Percentiles rank a stretch among this genome's conserved stretches.
Evolutionary conservation across 2,329 filamentous ascomycete genomes (phyloP).

Genomic region (Neonectria sp.): DNA sequence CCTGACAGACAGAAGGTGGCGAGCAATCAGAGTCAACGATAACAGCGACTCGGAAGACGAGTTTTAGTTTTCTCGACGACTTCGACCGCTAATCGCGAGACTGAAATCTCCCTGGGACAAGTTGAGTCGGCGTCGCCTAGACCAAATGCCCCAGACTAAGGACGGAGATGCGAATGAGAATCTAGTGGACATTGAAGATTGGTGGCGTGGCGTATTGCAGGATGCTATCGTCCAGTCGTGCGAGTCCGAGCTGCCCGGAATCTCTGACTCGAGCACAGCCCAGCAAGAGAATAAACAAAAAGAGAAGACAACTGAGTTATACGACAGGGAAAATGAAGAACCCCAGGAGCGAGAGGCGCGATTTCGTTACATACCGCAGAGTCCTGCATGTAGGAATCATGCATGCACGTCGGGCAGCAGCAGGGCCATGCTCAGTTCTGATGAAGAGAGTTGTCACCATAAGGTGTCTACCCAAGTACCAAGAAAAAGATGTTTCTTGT

Average conservation of each 20-base stretch:
- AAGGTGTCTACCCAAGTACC: neutral
- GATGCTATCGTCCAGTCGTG: neutral
- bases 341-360: neutral
- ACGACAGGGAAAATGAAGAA: neutral
- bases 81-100: constrained; percentile 9
- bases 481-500: neutral
- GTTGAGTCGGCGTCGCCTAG: neutral
- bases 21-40: constrained; percentile 83
- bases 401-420: neutral
- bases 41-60: constrained; percentile 81
- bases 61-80: constrained; percentile 51
- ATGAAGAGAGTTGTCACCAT: neutral
- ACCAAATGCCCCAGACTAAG: neutral
- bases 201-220: neutral
- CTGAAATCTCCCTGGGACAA: neutral
- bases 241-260: neutral
- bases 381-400: neutral
- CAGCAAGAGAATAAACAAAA: neutral
- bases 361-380: neutral
- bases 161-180: neutral
- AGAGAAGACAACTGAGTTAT: neutral
- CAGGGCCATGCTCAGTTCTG: neutral
- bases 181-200: neutral
- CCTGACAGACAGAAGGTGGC: constrained; percentile 82
- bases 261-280: neutral